Evolutionary conservation across 257 asterid species (phyloP), one percentile per base, ranked within the genome.

Genomic region (Capsicum pubescens): DNA sequence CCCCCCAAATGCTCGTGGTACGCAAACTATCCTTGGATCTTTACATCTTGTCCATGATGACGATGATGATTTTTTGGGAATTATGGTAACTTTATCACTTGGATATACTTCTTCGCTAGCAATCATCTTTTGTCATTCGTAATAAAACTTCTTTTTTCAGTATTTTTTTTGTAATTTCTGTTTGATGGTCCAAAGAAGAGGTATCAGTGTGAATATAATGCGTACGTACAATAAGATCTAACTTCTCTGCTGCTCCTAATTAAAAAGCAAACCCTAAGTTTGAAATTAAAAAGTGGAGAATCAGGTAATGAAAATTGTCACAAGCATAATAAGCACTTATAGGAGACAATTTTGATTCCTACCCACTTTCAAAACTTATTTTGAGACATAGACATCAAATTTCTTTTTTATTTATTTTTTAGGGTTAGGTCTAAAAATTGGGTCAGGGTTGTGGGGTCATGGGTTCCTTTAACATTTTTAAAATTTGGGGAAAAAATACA

Each of bases 1-100:
- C 0, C 97, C 96, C 0, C 95, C 96, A 60, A 94, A 89, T 17
- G 94, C 93, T 66, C 95, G 85, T 2, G 98, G 89, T 87, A 94
- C 98, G 87, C 95, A 88, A 89, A 94, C 93, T 11, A 94, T 93
- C 76, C 98, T 86, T 48, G 97, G 64, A 52, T 77, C 82, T 36
- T 77, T 77, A 14, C 52, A 16, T 9, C 46, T 48, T 26, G 46
- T 76, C 81, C 81, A 76, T 35, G 81, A 76, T 9, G 81, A 9
- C 32, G 32, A 26, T 9, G 12, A 26, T 14, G 19, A 6, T 5
- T 15, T 15, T 64, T 64, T 17, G 10, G 81, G 17, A 17, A 32
- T n/a, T 8, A 9, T 21, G 48, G 61, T 74, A 76, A 76, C n/a
- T 11, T 4, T 44, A 46, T 21, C 60, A 48, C 42, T 77, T 52